Conservation (phyloP, 2,329 filamentous ascomycete genomes). For the Hirsutella thompsonii region DNA sequence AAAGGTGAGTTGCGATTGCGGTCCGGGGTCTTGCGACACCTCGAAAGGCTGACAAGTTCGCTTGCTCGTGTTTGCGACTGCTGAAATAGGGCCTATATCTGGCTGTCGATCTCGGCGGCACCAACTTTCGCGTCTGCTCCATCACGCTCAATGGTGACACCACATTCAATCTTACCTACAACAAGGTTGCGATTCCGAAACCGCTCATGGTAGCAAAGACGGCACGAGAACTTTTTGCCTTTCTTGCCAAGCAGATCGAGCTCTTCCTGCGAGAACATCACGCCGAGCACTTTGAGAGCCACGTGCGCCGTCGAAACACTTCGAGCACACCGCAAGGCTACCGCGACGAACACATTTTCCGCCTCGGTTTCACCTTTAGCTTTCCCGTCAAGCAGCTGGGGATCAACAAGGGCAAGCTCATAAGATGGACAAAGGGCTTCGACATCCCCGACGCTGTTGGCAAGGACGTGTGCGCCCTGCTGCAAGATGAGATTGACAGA, state of each 20-base stretch:
- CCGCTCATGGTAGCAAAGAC: conserved; percentile 84
- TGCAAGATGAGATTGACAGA: conserved; percentile 81
- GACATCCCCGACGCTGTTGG: conserved; percentile 91
- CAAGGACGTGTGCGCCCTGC: conserved; percentile 82
- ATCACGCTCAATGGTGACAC: conserved; percentile 87
- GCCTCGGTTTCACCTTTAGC: conserved; percentile 96
- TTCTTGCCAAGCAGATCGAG: conserved; percentile 88
- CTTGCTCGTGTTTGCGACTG: too few species aligned
- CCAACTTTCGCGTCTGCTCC: conserved; percentile 96
- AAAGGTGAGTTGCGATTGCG: conserved; percentile 47
- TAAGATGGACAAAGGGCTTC: conserved; percentile 98
- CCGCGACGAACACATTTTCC: conserved; percentile 68
- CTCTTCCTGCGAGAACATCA: conserved; percentile 79
- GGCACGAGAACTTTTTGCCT: conserved; percentile 76
- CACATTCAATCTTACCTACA: conserved; percentile 86
- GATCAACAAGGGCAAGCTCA: conserved; percentile 88
- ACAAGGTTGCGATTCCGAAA: conserved; percentile 81
- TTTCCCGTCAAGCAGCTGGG: conserved; percentile 91
- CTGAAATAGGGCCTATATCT: conserved; percentile 73
- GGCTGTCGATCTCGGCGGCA: conserved; percentile 94
- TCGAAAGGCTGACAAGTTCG: neutral
- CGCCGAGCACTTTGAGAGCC: conserved; percentile 67
- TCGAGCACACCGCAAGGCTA: conserved; percentile 44
- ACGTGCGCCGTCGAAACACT: conserved; percentile 51
- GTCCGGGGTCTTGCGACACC: neutral